These are phyloP conservation scores for Penicillium salamii DNA, from an alignment of 495 filamentous ascomycete species.

Conservation along the genomic window DNA sequence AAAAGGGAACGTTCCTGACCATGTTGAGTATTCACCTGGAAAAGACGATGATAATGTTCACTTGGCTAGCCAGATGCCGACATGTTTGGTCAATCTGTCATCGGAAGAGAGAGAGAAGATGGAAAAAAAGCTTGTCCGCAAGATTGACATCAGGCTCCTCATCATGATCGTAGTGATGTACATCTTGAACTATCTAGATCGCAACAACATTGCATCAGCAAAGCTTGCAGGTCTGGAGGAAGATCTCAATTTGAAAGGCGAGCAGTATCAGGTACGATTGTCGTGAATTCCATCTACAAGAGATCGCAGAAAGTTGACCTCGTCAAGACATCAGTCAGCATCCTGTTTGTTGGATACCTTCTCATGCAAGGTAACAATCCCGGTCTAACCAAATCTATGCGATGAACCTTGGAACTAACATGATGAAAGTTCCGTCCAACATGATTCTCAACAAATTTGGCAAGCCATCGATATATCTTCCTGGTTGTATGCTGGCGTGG, in stretches of 20 bases:
- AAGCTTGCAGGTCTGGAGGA: slow-evolving; percentile 39
- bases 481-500: slow-evolving; percentile 49
- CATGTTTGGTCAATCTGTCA: slow-evolving; percentile 4
- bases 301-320: not conserved
- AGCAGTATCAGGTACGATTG: slow-evolving; percentile 33
- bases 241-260: slow-evolving; percentile 40
- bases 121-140: slow-evolving; percentile 15
- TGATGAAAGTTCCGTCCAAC: slow-evolving; percentile 52
- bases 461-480: slow-evolving; percentile 28
- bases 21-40: slow-evolving; percentile 9
- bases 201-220: slow-evolving; percentile 35
- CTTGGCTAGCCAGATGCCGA: slow-evolving; percentile 6
- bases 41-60: slow-evolving; percentile 3
- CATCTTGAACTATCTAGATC: slow-evolving; percentile 49
- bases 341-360: slow-evolving; percentile 54
- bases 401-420: slow-evolving; percentile 15
- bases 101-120: slow-evolving; percentile 6
- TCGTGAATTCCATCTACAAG: not conserved
- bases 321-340: slow-evolving; percentile 49
- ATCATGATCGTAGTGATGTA: slow-evolving; percentile 40
- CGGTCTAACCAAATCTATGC: slow-evolving; percentile 34
- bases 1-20: slow-evolving; percentile 8
- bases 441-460: slow-evolving; percentile 49
- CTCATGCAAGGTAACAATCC: slow-evolving; percentile 10
- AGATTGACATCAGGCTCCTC: slow-evolving; percentile 9